Evolutionary conservation across 2,329 filamentous ascomycete genomes (phyloP).

Genomic region (Neofusicoccum parvum): DNA sequence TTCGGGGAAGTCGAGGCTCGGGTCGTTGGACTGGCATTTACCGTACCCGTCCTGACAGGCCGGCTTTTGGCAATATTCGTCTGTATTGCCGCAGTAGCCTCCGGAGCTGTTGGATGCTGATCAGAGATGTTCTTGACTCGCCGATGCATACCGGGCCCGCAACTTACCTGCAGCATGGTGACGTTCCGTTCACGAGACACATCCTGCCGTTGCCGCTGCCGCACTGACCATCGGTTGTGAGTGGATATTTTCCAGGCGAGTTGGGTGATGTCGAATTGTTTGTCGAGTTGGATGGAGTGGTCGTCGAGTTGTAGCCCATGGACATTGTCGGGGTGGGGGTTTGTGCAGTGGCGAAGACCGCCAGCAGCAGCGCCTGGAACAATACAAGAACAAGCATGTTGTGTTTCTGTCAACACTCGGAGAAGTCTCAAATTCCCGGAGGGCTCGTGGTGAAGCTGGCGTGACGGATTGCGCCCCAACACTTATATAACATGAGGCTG

Average conservation of each 20-base stretch:
- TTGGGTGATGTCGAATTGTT: neutral
- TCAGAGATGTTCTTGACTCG: neutral
- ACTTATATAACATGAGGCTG: no score
- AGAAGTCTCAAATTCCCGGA: no score
- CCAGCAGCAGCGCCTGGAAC: no score
- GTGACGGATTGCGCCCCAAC: no score
- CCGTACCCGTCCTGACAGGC: neutral
- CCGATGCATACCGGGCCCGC: no score
- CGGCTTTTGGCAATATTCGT: neutral
- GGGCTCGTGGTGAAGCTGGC: no score
- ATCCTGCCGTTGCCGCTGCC: neutral
- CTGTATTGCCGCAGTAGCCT: neutral
- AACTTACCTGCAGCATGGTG: slow-evolving; percentile 7
- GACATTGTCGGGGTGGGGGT: no score
- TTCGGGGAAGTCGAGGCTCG: neutral
- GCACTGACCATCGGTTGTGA: neutral
- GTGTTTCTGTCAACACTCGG: no score
- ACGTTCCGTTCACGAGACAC: neutral
- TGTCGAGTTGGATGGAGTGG: neutral
- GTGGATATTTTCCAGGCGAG: neutral
- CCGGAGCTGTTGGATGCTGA: neutral
- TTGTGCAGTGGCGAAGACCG: no score
- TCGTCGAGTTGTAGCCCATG: neutral
- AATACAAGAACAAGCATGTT: no score
- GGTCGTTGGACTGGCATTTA: neutral